phyloP scores from a whole-genome alignment of 2,329 filamentous ascomycete species.

The Ophiostoma australiae region DNA sequence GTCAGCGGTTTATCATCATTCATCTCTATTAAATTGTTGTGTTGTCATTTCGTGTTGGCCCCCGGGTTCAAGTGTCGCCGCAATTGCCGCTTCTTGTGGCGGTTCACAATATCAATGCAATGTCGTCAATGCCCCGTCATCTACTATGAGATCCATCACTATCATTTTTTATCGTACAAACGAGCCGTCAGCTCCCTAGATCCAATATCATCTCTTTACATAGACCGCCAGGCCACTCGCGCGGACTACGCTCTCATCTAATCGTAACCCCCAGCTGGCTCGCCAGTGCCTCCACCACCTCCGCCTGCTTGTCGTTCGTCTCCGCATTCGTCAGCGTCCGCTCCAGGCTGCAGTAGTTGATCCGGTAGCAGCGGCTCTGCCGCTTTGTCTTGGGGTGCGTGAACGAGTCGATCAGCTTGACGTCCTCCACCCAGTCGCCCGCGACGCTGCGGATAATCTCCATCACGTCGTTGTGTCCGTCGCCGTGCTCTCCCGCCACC shows the following conservation, averaged over 20 bases:
- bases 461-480: constrained; percentile 63
- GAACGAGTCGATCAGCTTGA: constrained; percentile 79
- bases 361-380: constrained; percentile 82
- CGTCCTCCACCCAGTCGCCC: constrained; percentile 79
- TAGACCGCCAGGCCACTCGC: no score
- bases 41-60: neutral
- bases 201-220: no score
- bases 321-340: constrained; percentile 81
- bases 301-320: constrained; percentile 68
- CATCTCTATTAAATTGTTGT: neutral
- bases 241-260: constrained; percentile 36
- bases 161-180: neutral
- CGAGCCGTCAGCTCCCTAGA: no score
- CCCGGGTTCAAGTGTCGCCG: no score
- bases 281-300: constrained; percentile 61
- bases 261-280: constrained; percentile 73
- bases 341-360: constrained; percentile 91
- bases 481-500: constrained; percentile 31
- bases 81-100: no score
- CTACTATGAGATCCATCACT: neutral
- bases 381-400: constrained; percentile 78
- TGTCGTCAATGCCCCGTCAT: no score
- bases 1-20: neutral
- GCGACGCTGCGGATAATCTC: constrained; percentile 8
- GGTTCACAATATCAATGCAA: no score